Base-by-base conservation (phyloP, 1,284 basidiomycete genomes). In the Termitomyces sp. region DNA sequence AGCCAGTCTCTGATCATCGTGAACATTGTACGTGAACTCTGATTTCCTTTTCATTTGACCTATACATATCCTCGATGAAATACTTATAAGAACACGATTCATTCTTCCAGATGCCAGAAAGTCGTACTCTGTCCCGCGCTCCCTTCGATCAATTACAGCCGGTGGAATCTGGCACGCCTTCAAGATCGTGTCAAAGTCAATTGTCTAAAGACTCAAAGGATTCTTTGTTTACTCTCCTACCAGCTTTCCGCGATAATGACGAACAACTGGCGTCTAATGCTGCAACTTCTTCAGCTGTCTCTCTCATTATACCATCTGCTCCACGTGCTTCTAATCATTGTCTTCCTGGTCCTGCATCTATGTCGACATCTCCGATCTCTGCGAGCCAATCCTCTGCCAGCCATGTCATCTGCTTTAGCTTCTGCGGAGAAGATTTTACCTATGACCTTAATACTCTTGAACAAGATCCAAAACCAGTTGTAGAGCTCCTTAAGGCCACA, bases 361-460 rank as follows among this genome's bases (percentile, higher is more conserved):
- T 18, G 13, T n/a, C 37, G 8, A 16, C 16, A 11, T 33, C 35
- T 8, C 31, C 44, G 11, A 16, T 38, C 40, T 24, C 28, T 31
- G n/a, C 34, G 18, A 56, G n/a, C 55, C 56, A 37, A 58, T 60
- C 47, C 37, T 21, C 57, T 64, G 46, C 58, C 64, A 50, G 2
- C 57, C 63, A 30, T 54, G 52, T 34, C 59, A 38, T 75, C 18
- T 59, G 61, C 41, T 56, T 77, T 50, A 62, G 53, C 33, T 62
- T 74, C 6, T 66, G 62, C 41, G 76, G 75, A 18, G 68, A 75
- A 59, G 57, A 62, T 16, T 71, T 79, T 35, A 66, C 60, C 4
- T 72, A 72, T 57, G 70, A 76, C 55, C 70, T 82, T 5, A 63
- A 70, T 2, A 54, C 62, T 13, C 67, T 80, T 18, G 70, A 73